Evolutionary conservation across 139 green algal genomes (phyloP), one percentile per base, ranked within the genome.

Genomic region (Chlamydomonas schloesseri): DNA sequence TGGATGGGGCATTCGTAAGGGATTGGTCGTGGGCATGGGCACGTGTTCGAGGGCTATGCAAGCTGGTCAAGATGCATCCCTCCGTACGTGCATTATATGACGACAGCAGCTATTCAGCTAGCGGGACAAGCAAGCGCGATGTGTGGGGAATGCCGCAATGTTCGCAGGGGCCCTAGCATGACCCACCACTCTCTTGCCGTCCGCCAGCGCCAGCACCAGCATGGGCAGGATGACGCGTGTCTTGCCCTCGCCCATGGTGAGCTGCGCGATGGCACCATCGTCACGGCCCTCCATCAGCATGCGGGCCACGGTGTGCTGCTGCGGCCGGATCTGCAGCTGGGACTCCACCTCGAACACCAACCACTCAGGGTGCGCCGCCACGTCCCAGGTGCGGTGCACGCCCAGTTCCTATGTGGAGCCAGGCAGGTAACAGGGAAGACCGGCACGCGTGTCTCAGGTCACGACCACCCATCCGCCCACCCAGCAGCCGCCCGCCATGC

Each of bases 171-270:
- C n/a, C n/a, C n/a, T n/a, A n/a, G n/a, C n/a, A n/a, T n/a, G n/a
- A n/a, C 75, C 57, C 58, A 88, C 87, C 74, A 84, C 47, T 18
- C 65, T 34, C 20, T 53, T 77, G 68, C 77, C 82, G 31, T 90
- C 55, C 37, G 77, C 89, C 76, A 65, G 87, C 33, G 87, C 71
- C 55, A 94, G 88, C 26, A 83, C 85, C 58, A 95, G 78, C 90
- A 95, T 94, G 46, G 92, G 90, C 64, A 94, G 75, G 73, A 95
- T 95, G 82, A 95, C 87, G 28, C 92, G 84, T 36, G 92, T 94
- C 87, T 95, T 95, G 87, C 92, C 92, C 83, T 94, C 91, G 24
- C 91, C 91, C 91, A 92, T 91, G 88, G 92, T 94, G 58, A 94
- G 91, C 88, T 94, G 91, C 31, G 1, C 71, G 53, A 88, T 81